Evolutionary conservation across 2,329 filamentous ascomycete species (phyloP), one percentile per base, ranked within the genome.

Genomic region (Botrytis squamosa): DNA sequence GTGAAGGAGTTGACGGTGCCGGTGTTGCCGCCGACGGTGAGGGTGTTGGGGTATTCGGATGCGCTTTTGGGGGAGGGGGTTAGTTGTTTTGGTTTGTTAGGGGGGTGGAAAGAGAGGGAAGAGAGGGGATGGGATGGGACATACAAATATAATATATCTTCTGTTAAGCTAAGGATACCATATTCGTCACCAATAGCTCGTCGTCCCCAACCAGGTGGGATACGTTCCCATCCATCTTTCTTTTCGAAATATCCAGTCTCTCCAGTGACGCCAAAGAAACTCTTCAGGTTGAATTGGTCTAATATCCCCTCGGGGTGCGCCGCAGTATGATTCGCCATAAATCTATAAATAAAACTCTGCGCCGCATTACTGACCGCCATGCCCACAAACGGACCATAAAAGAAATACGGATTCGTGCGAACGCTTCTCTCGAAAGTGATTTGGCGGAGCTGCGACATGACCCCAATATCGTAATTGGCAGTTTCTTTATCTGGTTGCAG

Each of bases 1-100:
- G 84, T 81, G 76, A 88, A 89, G 36, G 83, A 85, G 80, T 88
- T 85, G 42, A 85, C 82, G 2, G 81, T 82, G 33, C 86, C 85
- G 5, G 83, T 83, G 76, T 89, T 89, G 16, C 87, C 87, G 10
- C 87, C 87, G 18, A 88, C 83, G 74, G 70, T 59, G 46, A 67
- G 22, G 25, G 86, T 81, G 29, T 83, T 80, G 0, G 85, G 85
- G 67, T 86, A 82, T 75, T 84, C 80, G n/a, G 78, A 9, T 7
- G 83, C 77, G 75, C 83, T 67, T 10, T 52, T 33, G 6, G 20
- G n/a, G 33, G 33, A 12, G 33, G 22, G 25, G 9, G 7, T 67
- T 40, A 67, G 33, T n/a, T 67, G 1, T 29, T 3, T 49, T 36
- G 8, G 0, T 38, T 38, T 46, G 1, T 14, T 14, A 33, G 6